phyloP scores from a whole-genome alignment of 768 basidiomycete species.

The Rhizopogon vulgaris region DNA sequence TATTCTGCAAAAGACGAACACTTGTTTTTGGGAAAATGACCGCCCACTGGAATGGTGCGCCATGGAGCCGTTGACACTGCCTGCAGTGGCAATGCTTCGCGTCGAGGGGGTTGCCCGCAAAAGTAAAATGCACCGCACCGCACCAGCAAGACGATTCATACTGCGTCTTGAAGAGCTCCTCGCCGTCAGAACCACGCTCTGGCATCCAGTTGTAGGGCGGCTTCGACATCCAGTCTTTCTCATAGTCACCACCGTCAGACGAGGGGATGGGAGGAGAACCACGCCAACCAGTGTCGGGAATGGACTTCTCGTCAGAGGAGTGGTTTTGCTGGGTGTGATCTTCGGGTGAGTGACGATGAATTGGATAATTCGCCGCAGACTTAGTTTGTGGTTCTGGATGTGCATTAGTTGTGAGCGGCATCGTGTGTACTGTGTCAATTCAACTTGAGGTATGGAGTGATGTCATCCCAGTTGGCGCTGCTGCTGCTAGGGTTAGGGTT shows the following conservation, averaged over 20 bases:
- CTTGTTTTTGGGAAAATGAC: constrained; percentile 31
- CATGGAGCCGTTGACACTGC: constrained; percentile 25
- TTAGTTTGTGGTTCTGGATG: background rate
- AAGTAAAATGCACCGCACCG: constrained; percentile 23
- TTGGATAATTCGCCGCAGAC: background rate
- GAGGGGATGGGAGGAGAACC: constrained; percentile 1
- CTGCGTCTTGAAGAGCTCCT: background rate
- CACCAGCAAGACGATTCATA: constrained; percentile 25
- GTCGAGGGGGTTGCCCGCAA: constrained; percentile 26
- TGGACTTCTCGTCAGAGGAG: background rate
- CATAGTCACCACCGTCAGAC: constrained; percentile 15
- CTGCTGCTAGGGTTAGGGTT: background rate
- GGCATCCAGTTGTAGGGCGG: constrained; percentile 24
- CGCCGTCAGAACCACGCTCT: constrained; percentile 11
- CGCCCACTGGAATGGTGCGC: constrained; percentile 30
- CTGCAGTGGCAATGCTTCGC: constrained; percentile 29
- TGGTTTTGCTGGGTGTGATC: background rate
- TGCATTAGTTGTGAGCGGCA: background rate
- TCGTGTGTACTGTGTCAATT: background rate
- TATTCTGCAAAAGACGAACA: constrained; percentile 22
- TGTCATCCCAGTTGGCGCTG: background rate
- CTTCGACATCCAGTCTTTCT: constrained; percentile 23
- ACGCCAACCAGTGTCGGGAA: constrained; percentile 1
- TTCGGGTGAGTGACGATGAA: background rate
- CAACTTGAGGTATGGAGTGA: background rate